Evolutionary conservation across 805 yeast genomes (phyloP), one percentile per base, ranked within the genome.

Genomic region (Yamadazyma insecticola): DNA sequence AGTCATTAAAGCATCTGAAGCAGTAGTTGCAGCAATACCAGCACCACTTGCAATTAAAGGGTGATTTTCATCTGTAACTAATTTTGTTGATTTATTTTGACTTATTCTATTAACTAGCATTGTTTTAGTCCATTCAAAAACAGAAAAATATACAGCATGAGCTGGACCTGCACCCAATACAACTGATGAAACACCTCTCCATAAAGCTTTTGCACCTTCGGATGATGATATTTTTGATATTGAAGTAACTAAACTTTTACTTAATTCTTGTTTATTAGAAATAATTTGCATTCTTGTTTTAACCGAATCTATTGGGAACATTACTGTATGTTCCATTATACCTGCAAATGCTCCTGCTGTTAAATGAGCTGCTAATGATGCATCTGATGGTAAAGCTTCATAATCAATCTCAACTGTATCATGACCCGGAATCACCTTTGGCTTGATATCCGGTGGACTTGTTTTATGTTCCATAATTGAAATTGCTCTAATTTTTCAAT

Each of bases 131-230:
- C 78, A 70, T 59, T 90, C 98, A 57, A 88, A 92, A 4, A 92
- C 94, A n/a, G 89, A 79, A 55, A 88, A 90, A 60, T 92, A 90
- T 5, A 92, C 82, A 3, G 97, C 97, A 62, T 90, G 98, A 3
- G 97, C 97, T 2, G 98, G 98, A 5, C 98, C 98, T n/a, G 98
- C 97, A 22, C 98, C 98, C 39, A 90, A 53, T 2, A 88, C 79
- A 37, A 92, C 95, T 1, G 96, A 83, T 15, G 87, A 79, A 12
- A 90, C 85, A 33, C 98, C 98, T 51, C 95, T 72, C 95, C 97
- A 90, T 17, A 92, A 70, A 1, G 95, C 84, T 31, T 74, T 51
- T 5, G 90, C 82, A 2, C 98, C 98, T 56, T 90, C 97, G 12
- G 81, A 69, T 11, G 95, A 73, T n/a, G 85, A 71, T 35, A 92